Evolutionary conservation across 108 stramenopile species (phyloP).

Genomic region (Cylindrotheca fusiformis): DNA sequence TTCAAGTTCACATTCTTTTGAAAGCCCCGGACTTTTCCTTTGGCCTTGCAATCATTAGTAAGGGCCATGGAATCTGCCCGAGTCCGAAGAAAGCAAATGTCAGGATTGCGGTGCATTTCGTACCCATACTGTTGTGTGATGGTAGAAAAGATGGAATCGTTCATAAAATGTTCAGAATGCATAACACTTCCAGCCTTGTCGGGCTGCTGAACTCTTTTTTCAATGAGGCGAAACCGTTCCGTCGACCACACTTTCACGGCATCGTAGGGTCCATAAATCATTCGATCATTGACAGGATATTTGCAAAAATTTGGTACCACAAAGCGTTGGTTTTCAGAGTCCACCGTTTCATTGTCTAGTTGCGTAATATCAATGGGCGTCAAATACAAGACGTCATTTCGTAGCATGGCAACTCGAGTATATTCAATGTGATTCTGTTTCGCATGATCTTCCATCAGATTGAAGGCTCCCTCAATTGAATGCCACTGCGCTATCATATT

Average conservation of each 20-base stretch:
- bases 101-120: slow-evolving; percentile 6
- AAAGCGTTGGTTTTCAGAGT: slow-evolving; percentile 8
- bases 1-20: too few species aligned
- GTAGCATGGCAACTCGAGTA: slow-evolving; percentile 45
- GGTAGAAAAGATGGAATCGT: slow-evolving; percentile 28
- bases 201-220: slow-evolving; percentile 8
- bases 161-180: slow-evolving; percentile 43
- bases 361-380: slow-evolving; percentile 45
- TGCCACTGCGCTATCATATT: slow-evolving; percentile 55
- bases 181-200: slow-evolving; percentile 29
- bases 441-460: slow-evolving; percentile 33
- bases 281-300: too few species aligned
- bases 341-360: too few species aligned
- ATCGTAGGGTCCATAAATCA: too few species aligned
- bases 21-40: slow-evolving; percentile 13
- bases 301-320: slow-evolving; percentile 19
- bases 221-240: too few species aligned
- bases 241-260: too few species aligned
- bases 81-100: slow-evolving; percentile 42
- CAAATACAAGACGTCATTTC: too few species aligned
- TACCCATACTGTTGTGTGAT: too few species aligned
- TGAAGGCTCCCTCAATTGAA: slow-evolving; percentile 29
- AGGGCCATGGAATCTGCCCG: slow-evolving; percentile 35
- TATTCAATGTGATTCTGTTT: slow-evolving; percentile 16
- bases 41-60: slow-evolving; percentile 27